These are phyloP conservation scores for Mycena citricolor DNA, from an alignment of 1,284 basidiomycete species.

Conservation along the genomic window DNA sequence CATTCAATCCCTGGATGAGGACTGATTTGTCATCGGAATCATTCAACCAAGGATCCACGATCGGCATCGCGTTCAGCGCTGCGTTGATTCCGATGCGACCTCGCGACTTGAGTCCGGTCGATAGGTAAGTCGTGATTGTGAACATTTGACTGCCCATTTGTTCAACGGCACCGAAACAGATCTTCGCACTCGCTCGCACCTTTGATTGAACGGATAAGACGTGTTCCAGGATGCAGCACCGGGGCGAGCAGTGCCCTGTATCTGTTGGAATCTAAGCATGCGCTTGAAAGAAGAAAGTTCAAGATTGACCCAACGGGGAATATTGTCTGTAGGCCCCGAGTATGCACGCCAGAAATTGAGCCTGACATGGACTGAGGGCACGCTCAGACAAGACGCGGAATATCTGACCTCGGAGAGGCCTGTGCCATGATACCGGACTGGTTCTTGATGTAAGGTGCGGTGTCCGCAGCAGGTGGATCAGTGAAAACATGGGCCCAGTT, in stretches of 20 bases:
- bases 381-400: not conserved
- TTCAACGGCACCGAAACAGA: conserved; percentile 26
- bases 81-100: conserved; percentile 61
- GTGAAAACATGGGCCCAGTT: conserved; percentile 61
- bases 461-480: conserved; percentile 54
- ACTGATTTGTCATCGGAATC: conserved; percentile 56
- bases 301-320: conserved; percentile 44
- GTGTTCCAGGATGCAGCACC: conserved; percentile 57
- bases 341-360: conserved; percentile 64
- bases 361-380: conserved; percentile 31
- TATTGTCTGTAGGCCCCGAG: conserved; percentile 44
- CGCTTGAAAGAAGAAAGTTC: not conserved
- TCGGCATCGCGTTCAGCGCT: conserved; percentile 44
- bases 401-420: conserved; percentile 45
- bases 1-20: conserved; percentile 49
- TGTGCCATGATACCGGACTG: conserved; percentile 57
- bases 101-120: conserved; percentile 59
- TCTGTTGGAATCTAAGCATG: conserved; percentile 28
- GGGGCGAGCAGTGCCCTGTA: conserved; percentile 64
- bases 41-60: conserved; percentile 58
- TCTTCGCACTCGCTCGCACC: not conserved
- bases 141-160: conserved; percentile 53
- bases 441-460: conserved; percentile 49
- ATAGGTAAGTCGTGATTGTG: conserved; percentile 59
- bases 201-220: conserved; percentile 27